Evolutionary conservation across 805 yeast species (phyloP), one percentile per base, ranked within the genome.

Genomic region (Ascoidea asiatica): DNA sequence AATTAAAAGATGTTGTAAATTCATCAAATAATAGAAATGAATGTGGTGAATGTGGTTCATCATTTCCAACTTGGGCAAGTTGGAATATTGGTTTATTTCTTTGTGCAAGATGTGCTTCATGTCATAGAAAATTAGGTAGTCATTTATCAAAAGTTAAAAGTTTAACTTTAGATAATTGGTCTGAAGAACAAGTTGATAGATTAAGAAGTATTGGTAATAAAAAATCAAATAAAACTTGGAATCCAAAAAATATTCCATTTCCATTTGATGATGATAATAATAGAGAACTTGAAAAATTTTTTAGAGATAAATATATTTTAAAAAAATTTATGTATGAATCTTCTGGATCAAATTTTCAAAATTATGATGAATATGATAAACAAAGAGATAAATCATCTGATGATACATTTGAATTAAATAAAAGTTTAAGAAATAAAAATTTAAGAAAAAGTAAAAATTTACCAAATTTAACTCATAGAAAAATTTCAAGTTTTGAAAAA

Each of bases 71-170:
- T 19, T 58, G 62, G 61, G 62, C 62, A 5, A 56, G 60, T 48
- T 54, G 54, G 44, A 57, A 51, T 35, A 54, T 58, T 39, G 95
- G 94, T 21, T 63, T 84, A 4, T 78, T 86, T 47, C 64, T 86
- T 17, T 86, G 95, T 64, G 92, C 92, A 15, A 66, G 92, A 51
- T 86, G 95, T 69, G 90, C 94, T 6, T 76, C 85, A 3, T 69
- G 79, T 33, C 95, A 86, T 60, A 67, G 86, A 48, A 72, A 73
- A 45, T 65, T 84, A 39, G 84, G 87, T 0, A 53, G 67, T 1
- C 77, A 76, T 38, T 60, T 79, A 11, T 79, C 89, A 4, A 62
- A 66, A 43, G 85, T 84, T 5, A 83, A 82, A 54, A 80, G 89
- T 0, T 63, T 86, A 44, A 77, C 88, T 4, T 65, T 81, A 56